Evolutionary conservation across 305 asterid species (phyloP).

Genomic region (Rubia occidens): DNA sequence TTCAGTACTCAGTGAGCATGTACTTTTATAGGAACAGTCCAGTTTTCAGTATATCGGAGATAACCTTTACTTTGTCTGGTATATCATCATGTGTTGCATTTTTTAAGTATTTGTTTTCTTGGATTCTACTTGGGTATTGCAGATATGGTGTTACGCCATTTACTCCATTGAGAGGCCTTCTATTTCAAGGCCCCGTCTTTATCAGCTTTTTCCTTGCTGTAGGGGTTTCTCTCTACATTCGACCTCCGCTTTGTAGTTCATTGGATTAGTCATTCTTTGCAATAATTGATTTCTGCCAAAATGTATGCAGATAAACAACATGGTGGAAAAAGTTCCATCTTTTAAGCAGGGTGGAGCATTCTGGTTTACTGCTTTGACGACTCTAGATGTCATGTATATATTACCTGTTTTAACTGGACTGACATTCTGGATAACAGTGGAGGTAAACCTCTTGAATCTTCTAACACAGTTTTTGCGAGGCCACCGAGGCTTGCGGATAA

Average conservation of each 20-base stretch:
- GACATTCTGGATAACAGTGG: conserved; percentile 86
- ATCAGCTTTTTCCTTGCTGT: conserved; percentile 88
- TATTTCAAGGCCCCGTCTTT: conserved; percentile 78
- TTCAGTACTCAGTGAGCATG: neutral
- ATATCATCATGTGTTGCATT: neutral
- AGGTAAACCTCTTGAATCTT: conserved; percentile 34
- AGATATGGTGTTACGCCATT: conserved; percentile 80
- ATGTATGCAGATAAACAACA: conserved; percentile 48
- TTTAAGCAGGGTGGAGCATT: conserved; percentile 75
- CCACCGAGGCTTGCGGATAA: neutral
- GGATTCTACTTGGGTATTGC: conserved; percentile 22
- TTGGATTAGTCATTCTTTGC: conserved; percentile 7
- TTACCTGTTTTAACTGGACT: conserved; percentile 80
- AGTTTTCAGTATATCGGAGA: neutral
- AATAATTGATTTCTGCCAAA: conserved; percentile 6
- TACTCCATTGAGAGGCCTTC: conserved; percentile 71
- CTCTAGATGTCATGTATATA: conserved; percentile 68
- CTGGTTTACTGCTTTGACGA: conserved; percentile 86
- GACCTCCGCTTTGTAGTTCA: neutral
- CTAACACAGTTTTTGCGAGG: neutral
- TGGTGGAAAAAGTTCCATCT: conserved; percentile 88
- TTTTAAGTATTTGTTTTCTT: neutral
- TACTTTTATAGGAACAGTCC: neutral
- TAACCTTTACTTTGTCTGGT: neutral
- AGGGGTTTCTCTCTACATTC: conserved; percentile 30